Evolutionary conservation across 106 monocot genomes (phyloP).

Genomic region (Xerophyta viscosa): DNA sequence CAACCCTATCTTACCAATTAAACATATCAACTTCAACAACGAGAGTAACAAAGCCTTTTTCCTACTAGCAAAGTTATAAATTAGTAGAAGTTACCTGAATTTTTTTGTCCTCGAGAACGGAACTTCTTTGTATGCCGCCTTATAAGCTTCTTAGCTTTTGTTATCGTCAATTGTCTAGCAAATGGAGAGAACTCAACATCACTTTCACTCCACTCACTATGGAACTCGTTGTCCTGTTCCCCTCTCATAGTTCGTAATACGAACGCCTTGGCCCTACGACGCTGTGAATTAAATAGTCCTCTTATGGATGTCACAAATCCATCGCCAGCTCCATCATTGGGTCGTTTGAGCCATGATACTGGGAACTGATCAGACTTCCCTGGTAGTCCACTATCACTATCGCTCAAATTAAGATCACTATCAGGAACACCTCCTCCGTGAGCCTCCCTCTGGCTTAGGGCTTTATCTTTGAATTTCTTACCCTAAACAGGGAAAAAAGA

Average conservation of each 20-base stretch:
- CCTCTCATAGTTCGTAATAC: constrained; percentile 87
- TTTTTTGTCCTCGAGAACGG: constrained; percentile 48
- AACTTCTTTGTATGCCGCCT: constrained; percentile 79
- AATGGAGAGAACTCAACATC: constrained; percentile 75
- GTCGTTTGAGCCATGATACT: constrained; percentile 38
- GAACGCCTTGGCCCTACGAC: constrained; percentile 78
- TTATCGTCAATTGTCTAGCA: constrained; percentile 92
- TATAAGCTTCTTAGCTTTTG: constrained; percentile 81
- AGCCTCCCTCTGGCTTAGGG: constrained; percentile 44
- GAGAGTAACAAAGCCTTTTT: not conserved
- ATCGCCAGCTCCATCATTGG: constrained; percentile 91
- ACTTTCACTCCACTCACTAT: constrained; percentile 78
- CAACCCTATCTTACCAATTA: not conserved
- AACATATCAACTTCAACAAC: too few relatives aligned
- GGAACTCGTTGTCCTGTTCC: constrained; percentile 58
- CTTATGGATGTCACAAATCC: constrained; percentile 90
- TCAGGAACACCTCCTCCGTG: constrained; percentile 40
- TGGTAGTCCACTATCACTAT: constrained; percentile 70
- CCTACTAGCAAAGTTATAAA: not conserved
- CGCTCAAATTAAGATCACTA: constrained; percentile 52
- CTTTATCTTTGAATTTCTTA: constrained; percentile 95
- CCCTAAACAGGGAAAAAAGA: constrained; percentile 31
- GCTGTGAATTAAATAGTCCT: constrained; percentile 89
- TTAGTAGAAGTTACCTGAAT: constrained; percentile 40
- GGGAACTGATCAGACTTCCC: constrained; percentile 48